These are phyloP conservation scores for Heimioporus retisporus DNA, from an alignment of 1,284 basidiomycete species.

Conservation along the genomic window DNA sequence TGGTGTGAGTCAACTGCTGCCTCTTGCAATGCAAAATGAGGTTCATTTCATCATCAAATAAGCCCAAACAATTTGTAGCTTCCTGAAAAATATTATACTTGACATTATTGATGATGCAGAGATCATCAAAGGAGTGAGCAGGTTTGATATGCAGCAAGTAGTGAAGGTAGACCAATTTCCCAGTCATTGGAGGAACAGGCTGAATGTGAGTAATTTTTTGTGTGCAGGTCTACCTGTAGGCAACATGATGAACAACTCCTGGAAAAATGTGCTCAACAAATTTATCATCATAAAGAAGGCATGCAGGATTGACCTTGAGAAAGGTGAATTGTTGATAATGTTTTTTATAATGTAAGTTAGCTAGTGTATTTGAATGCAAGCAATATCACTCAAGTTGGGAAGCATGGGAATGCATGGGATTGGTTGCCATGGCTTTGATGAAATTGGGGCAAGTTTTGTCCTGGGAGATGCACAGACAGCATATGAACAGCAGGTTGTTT, in stretches of 20 bases:
- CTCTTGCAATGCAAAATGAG: not conserved
- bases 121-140: not conserved
- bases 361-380: not conserved
- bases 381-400: not conserved
- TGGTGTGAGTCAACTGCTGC: not conserved
- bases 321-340: not conserved
- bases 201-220: not conserved
- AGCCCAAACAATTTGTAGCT: not conserved
- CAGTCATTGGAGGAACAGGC: not conserved
- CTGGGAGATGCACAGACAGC: not conserved
- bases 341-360: not conserved
- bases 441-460: not conserved
- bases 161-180: not conserved
- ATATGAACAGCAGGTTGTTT: not conserved
- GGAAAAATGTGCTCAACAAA: not conserved
- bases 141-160: not conserved
- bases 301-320: not conserved
- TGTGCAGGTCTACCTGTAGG: not conserved
- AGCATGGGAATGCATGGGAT: not conserved
- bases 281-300: too few relatives aligned
- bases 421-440: not conserved
- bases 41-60: conserved; percentile 1
- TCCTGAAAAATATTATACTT: not conserved
- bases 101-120: not conserved
- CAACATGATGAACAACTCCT: not conserved